Percentiles rank a stretch among this genome's conserved stretches.
Conservation (phyloP, 345 rosid genomes). For the Eucalyptus lansdowneana region DNA sequence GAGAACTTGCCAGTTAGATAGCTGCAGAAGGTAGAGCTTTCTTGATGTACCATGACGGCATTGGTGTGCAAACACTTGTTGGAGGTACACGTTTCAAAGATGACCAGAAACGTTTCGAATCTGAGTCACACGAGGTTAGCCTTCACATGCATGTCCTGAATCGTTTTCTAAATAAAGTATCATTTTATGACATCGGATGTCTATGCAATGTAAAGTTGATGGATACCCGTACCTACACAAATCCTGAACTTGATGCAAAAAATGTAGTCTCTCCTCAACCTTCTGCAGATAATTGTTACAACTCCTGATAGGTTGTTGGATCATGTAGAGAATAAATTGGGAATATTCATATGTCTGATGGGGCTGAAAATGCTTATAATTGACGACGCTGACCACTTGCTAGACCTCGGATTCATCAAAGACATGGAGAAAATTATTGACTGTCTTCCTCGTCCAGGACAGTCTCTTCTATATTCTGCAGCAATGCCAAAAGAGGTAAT, state of each 20-base stretch:
- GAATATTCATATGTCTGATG: conserved; percentile 71
- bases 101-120: conserved; percentile 70
- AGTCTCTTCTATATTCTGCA: conserved; percentile 79
- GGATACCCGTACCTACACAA: background rate
- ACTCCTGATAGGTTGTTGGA: conserved; percentile 93
- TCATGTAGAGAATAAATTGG: conserved; percentile 79
- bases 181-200: background rate
- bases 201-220: background rate
- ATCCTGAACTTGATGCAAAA: background rate
- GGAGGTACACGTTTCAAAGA: conserved; percentile 94
- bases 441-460: conserved; percentile 80
- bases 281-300: conserved; percentile 63
- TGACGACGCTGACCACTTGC: conserved; percentile 79
- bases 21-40: conserved; percentile 89
- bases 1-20: conserved; percentile 86
- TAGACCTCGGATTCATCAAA: conserved; percentile 84
- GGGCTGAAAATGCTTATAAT: conserved; percentile 80
- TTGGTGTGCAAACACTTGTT: conserved; percentile 74
- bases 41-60: conserved; percentile 73
- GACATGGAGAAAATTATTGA: conserved; percentile 85
- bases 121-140: conserved; percentile 79
- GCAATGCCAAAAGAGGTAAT: conserved; percentile 88
- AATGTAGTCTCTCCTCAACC: background rate
- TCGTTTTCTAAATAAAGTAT: background rate
- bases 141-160: background rate